A percentile compares a stretch with the other conserved stretches of the same genome.
phyloP scores from a whole-genome alignment of 176 grass and related monocot species.

The Aegilops umbellulata region DNA sequence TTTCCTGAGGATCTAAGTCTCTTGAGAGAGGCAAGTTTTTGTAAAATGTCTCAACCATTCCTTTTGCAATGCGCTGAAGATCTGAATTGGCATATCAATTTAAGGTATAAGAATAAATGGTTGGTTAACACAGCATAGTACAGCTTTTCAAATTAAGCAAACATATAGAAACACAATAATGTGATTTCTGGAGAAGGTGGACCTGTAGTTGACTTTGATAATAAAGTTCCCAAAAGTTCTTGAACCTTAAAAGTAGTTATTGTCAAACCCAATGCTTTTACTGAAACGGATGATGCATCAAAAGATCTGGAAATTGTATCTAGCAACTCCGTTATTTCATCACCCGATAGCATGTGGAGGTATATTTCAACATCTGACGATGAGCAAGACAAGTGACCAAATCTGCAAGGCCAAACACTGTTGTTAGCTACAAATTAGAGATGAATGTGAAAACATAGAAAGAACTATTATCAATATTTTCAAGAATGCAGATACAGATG shows the following conservation, averaged over 20 bases:
- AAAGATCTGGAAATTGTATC: conserved; percentile 51
- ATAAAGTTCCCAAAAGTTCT: conserved; percentile 72
- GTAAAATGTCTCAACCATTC: conserved; percentile 78
- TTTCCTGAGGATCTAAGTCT: conserved; percentile 92
- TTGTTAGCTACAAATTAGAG: conserved; percentile 17
- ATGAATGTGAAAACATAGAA: conserved; percentile 19
- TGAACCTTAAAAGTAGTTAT: conserved; percentile 79
- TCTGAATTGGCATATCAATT: conserved; percentile 51
- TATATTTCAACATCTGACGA: conserved; percentile 86
- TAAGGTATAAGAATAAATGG: conserved; percentile 10
- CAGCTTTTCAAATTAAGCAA: not conserved
- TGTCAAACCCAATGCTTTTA: conserved; percentile 57
- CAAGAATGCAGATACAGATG: not conserved
- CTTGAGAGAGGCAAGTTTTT: conserved; percentile 80
- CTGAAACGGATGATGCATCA: conserved; percentile 51
- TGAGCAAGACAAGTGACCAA: conserved; percentile 82
- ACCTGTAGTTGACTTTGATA: conserved; percentile 61
- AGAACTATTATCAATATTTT: conserved; percentile 7
- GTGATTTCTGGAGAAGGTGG: not conserved
- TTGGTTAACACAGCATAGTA: not conserved
- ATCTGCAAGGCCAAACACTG: conserved; percentile 47
- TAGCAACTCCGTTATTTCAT: conserved; percentile 66
- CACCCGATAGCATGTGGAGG: conserved; percentile 58
- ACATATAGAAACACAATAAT: conserved; percentile 16
- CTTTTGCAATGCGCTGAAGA: conserved; percentile 60